Evolutionary conservation across 1,139 yeast genomes (phyloP).

Genomic region (Candida labiduridarum): DNA sequence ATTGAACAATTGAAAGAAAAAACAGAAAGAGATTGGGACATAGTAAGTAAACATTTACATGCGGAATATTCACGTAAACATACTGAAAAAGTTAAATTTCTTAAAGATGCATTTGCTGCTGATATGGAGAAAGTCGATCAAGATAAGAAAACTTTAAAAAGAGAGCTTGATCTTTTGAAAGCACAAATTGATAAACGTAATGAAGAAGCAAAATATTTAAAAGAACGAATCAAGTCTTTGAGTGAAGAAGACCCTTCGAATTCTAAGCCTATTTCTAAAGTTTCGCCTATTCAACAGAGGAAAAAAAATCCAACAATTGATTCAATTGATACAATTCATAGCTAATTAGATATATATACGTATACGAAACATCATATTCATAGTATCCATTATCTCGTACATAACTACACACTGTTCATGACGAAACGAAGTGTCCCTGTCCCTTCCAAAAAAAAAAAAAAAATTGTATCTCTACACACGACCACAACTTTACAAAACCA

Average conservation of each 20-base stretch:
- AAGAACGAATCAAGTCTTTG: slow-evolving; percentile 14
- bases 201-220: slow-evolving; percentile 16
- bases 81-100: slow-evolving; percentile 47
- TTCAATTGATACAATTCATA: background rate
- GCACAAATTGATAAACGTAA: slow-evolving; percentile 14
- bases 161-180: slow-evolving; percentile 17
- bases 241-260: slow-evolving; percentile 9
- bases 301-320: background rate
- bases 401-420: too few species aligned
- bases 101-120: slow-evolving; percentile 19
- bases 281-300: slow-evolving; percentile 1
- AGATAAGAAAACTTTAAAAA: slow-evolving; percentile 13
- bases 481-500: slow-evolving; percentile 6
- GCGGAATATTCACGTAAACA: slow-evolving; percentile 72
- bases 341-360: background rate
- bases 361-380: too few species aligned
- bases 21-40: slow-evolving; percentile 42
- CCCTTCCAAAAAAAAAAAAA: too few species aligned
- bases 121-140: slow-evolving; percentile 12
- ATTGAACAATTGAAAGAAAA: slow-evolving; percentile 41
- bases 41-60: slow-evolving; percentile 66
- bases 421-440: too few species aligned
- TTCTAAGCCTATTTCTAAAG: slow-evolving; percentile 8
- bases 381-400: background rate
- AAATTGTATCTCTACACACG: background rate